Base-by-base conservation (phyloP, 1,284 basidiomycete genomes). In the Microbotryomycetes sp. region DNA sequence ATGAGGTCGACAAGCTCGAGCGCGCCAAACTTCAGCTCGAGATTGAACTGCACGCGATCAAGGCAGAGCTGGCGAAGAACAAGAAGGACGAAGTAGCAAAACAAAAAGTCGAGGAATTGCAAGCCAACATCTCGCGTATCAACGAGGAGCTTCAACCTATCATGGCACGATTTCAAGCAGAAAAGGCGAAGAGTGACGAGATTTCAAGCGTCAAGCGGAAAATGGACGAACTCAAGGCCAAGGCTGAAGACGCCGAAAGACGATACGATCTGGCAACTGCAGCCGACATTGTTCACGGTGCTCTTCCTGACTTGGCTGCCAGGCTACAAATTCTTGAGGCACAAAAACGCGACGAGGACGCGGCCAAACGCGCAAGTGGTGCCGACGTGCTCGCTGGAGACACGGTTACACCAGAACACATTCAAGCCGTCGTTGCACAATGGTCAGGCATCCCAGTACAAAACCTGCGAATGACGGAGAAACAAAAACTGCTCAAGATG, bases 1-100 rank as follows among this genome's bases (percentile, higher is more conserved):
- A 97, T 77, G 88, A 83, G 3, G 90, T 98, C 72, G 94, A 98
- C 77, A 86, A 87, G 70, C 82, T 98, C n/a, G 90, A 97, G 74
- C 85, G 92, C 31, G 83, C 83, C 61, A 92, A 91, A 75, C 84
- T 98, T 48, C 89, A 96, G 73, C 82, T 98, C 52, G 89, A 97
- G 75, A 88, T 98, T 45, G 94, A 97, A 74, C 88, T 97, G 29
- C 92, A 97, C 73, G 96, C 94, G 7, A 80, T 97, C 54, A 88
- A 74, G 52, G 66, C 73, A 45, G 77, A 97, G 65, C 66, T 73
- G 45, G 66, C 67, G 23, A 52, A 61, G 51, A 71, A 76, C 83
- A 91, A 64, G 63, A 96, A 94, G 77, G 94, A 98, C 69, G 78
- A 85, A 13, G 87, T 87, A 2, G 91, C 89, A 71, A 91, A 91